Conservation (phyloP, 2,329 filamentous ascomycete genomes). For the Phialophora tarda region DNA sequence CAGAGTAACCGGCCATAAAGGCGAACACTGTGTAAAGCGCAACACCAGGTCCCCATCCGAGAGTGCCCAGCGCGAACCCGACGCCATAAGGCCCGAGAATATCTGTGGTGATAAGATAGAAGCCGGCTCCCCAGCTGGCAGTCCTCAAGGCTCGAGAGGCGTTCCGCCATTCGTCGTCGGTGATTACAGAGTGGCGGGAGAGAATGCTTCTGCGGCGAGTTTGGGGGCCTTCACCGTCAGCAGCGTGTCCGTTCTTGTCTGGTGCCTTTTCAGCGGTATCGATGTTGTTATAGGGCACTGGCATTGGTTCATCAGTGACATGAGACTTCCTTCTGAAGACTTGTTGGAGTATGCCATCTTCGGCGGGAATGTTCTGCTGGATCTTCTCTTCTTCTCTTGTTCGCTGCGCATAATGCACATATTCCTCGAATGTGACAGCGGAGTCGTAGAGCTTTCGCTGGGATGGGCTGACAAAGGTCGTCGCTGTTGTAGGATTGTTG, state of each 20-base stretch:
- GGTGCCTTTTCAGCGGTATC: constrained; percentile 8
- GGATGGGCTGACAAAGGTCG: constrained; percentile 21
- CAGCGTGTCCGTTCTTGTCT: background rate
- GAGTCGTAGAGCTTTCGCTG: constrained; percentile 40
- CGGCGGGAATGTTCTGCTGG: constrained; percentile 11
- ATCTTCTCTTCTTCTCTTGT: constrained; percentile 46
- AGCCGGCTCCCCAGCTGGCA: constrained; percentile 53
- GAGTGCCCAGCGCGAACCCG: constrained; percentile 43
- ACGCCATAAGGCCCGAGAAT: constrained; percentile 54
- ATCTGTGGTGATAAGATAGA: constrained; percentile 59
- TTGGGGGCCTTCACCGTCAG: background rate
- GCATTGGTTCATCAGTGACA: constrained; percentile 4
- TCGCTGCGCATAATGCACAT: constrained; percentile 48
- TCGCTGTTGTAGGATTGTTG: constrained; percentile 8
- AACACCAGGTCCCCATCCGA: constrained; percentile 55
- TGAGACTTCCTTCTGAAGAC: constrained; percentile 22
- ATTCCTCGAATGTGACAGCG: constrained; percentile 48
- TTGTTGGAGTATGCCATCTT: constrained; percentile 22
- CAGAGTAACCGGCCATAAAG: constrained; percentile 51
- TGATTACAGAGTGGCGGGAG: constrained; percentile 16
- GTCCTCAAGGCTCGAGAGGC: constrained; percentile 56
- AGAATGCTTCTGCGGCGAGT: constrained; percentile 19
- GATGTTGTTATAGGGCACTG: background rate
- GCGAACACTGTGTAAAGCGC: constrained; percentile 56
- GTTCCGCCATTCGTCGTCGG: constrained; percentile 52